phyloP scores from a whole-genome alignment of 1,139 yeast genomes.

The Nakaseomyces sp. region DNA sequence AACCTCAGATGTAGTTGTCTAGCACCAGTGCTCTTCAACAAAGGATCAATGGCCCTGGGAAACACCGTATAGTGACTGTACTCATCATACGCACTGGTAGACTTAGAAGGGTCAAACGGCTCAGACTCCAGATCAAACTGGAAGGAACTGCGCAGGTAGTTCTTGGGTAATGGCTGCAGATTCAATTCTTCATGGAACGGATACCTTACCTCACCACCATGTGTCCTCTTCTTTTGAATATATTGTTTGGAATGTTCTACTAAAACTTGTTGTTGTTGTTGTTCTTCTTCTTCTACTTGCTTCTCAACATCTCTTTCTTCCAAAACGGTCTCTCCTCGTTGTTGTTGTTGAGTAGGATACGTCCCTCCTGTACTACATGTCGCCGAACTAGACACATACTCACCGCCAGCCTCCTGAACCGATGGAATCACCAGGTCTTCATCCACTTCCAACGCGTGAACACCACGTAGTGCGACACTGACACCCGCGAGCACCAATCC shows the following conservation, averaged over 20 bases:
- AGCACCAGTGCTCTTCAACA: slow-evolving; percentile 57
- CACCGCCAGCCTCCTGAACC: not conserved
- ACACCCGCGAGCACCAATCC: not conserved
- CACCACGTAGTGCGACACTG: not conserved
- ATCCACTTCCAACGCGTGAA: slow-evolving; percentile 5
- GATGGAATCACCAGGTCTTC: not conserved
- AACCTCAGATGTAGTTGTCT: slow-evolving; percentile 76
- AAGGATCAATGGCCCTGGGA: slow-evolving; percentile 75
- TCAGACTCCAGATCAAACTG: slow-evolving; percentile 55
- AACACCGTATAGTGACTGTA: slow-evolving; percentile 60
- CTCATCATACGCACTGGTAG: slow-evolving; percentile 18
- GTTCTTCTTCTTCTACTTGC: not conserved
- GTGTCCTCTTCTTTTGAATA: not conserved
- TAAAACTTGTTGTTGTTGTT: too few relatives aligned
- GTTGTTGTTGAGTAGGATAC: not conserved
- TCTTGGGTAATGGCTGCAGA: slow-evolving; percentile 62
- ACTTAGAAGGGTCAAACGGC: slow-evolving; percentile 30
- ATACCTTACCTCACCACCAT: slow-evolving; percentile 15
- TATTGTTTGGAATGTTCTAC: not conserved
- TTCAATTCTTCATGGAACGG: slow-evolving; percentile 53
- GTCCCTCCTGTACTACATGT: not conserved
- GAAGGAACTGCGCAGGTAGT: slow-evolving; percentile 52
- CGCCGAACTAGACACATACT: not conserved
- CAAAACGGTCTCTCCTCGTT: too few relatives aligned
- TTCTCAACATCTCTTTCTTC: too few relatives aligned